A percentile compares a stretch with the other conserved stretches of the same genome.
These are phyloP conservation scores for Blastocystis sp. DNA, from an alignment of 352 stramenopile genomes.

Conservation along the genomic window DNA sequence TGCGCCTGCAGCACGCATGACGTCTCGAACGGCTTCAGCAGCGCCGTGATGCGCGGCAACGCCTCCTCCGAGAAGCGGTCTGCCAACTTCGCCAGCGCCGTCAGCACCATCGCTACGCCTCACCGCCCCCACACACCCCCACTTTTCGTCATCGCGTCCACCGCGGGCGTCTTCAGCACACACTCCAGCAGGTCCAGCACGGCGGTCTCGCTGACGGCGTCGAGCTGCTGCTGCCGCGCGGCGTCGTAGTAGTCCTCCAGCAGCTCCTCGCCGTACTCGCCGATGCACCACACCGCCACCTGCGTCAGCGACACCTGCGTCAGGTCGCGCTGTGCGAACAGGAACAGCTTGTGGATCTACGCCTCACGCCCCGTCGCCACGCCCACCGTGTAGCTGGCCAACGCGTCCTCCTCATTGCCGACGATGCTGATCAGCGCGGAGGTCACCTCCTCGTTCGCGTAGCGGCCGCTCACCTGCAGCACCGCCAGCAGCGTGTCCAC, in stretches of 20 bases:
- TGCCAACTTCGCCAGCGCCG: constrained; percentile 82
- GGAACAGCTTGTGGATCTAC: constrained; percentile 93
- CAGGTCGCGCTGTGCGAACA: constrained; percentile 88
- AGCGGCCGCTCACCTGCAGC: constrained; percentile 91
- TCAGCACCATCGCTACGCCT: constrained; percentile 59
- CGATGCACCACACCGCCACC: constrained; percentile 94
- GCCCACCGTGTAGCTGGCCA: constrained; percentile 84
- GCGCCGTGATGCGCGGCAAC: constrained; percentile 73
- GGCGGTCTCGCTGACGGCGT: constrained; percentile 3
- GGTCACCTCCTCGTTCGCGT: constrained; percentile 84
- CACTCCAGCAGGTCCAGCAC: constrained; percentile 73
- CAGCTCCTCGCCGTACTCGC: constrained; percentile 85
- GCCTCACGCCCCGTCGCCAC: constrained; percentile 83
- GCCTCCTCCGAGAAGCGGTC: constrained; percentile 80
- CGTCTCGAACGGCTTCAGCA: constrained; percentile 83
- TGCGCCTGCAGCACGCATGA: constrained; percentile 84
- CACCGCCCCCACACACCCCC: neutral
- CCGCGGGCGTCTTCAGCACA: constrained; percentile 80
- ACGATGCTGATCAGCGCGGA: constrained; percentile 59
- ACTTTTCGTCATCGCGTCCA: constrained; percentile 73
- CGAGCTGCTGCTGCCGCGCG: constrained; percentile 30
- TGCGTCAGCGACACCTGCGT: constrained; percentile 90
- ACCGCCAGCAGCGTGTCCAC: constrained; percentile 97
- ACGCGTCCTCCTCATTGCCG: constrained; percentile 66
- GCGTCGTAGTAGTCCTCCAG: constrained; percentile 48